Conservation (phyloP, 139 green algal species). For the Tetradesmus obliquus region DNA sequence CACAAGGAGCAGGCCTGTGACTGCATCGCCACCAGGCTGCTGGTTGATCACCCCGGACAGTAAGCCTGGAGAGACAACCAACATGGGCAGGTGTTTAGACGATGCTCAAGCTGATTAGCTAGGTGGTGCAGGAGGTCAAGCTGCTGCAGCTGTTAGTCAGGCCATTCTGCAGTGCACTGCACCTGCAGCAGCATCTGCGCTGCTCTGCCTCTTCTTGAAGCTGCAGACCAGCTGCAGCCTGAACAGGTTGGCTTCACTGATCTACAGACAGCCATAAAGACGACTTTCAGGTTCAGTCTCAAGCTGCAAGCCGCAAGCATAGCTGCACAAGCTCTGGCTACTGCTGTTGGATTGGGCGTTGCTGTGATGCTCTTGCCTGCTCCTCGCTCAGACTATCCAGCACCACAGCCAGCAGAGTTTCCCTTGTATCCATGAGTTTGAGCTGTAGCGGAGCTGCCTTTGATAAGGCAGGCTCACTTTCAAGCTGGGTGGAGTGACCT, state of each 20-base stretch:
- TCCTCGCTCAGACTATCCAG: constrained; percentile 19
- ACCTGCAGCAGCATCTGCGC: constrained; percentile 5
- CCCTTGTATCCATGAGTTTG: neutral
- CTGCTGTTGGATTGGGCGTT: neutral
- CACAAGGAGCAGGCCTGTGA: constrained; percentile 27
- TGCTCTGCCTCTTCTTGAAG: neutral
- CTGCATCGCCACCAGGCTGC: neutral
- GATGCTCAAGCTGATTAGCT: neutral
- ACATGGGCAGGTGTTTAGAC: neutral
- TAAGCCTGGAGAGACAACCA: neutral
- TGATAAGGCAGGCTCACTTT: too few relatives aligned
- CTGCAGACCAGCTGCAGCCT: neutral
- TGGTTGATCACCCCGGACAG: neutral
- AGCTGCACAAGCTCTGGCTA: neutral
- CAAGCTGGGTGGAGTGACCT: neutral
- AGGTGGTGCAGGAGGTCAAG: neutral
- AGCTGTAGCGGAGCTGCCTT: too few relatives aligned
- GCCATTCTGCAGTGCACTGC: neutral
- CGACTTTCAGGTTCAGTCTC: neutral
- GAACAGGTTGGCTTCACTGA: neutral
- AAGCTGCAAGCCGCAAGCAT: neutral
- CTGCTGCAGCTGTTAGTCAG: too few relatives aligned
- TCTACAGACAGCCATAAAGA: neutral
- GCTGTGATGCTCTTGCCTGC: neutral
- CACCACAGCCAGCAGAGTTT: constrained; percentile 2